Evolutionary conservation across 164 flowering plant species (phyloP).

Genomic region (Tetrastigma voinierianum): DNA sequence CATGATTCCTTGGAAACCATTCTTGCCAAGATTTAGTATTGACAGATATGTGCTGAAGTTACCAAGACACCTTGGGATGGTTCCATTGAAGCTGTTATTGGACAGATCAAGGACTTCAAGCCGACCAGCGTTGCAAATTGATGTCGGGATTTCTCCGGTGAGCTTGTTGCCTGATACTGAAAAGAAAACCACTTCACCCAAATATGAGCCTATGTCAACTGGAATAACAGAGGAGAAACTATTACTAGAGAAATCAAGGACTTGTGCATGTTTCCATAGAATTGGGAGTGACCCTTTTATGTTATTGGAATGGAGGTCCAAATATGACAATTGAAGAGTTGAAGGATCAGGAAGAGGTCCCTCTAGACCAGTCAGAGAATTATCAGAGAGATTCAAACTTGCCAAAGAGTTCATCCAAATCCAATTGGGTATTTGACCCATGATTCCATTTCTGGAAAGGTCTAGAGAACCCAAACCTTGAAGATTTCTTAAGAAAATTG

Average conservation of each 20-base stretch:
- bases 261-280: neutral
- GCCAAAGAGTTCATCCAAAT: neutral
- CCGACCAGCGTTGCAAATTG: neutral
- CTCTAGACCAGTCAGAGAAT: neutral
- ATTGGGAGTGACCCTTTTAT: constrained; percentile 1
- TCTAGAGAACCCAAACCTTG: neutral
- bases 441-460: constrained; percentile 9
- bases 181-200: too few relatives aligned
- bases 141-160: neutral
- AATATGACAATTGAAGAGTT: neutral
- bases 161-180: too few relatives aligned
- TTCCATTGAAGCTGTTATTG: neutral
- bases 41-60: neutral
- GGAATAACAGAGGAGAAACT: too few relatives aligned
- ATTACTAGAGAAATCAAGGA: too few relatives aligned
- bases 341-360: neutral
- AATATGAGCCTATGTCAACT: too few relatives aligned
- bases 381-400: neutral
- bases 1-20: neutral
- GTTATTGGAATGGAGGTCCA: constrained; percentile 4
- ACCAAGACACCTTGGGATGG: neutral
- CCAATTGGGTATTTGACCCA: constrained; percentile 2
- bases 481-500: constrained; percentile 1
- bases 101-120: neutral
- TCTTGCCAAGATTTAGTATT: neutral